Evolutionary conservation across 176 grass and related monocot species (phyloP), one percentile per base, ranked within the genome.

Genomic region (Microstegium vimineum): DNA sequence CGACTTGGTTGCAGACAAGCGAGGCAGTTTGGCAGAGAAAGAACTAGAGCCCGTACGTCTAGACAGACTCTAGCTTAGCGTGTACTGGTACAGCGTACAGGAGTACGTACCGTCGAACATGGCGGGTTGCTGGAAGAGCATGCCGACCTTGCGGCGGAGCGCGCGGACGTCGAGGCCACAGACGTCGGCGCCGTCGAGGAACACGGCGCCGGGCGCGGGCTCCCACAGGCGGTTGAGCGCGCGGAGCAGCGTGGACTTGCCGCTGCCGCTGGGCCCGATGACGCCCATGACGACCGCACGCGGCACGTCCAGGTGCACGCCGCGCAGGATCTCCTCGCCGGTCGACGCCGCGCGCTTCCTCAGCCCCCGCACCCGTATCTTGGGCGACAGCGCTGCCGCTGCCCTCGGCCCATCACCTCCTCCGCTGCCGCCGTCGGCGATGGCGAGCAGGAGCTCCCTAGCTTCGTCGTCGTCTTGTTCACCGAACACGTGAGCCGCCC

Each of bases 221-320:
- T 98, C 92, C 95, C 92, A 98, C 46, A 98, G 86, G 15, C 95
- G 95, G 87, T 94, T 98, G 81, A 98, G 86, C 40, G 88, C 86
- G 20, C 95, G 90, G 81, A 98, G 88, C 80, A 94, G 84, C 60
- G 92, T 98, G 42, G 95, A 94, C 87, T 98, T 98, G 75, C 95
- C 92, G 90, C 95, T 93, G 79, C 95, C 95, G 82, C 95, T 98
- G 70, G 95, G 95, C 14, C 95, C 95, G 87, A 98, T 98, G 76
- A 94, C 54, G 59, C 92, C 95, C 78, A 94, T 43, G 20, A 98
- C 79, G 23, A 91, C 79, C 0, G 92, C 95, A 3, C 62, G 69
- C 32, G 92, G 92, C 40, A 98, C 90, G 47, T 93, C 86, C 59
- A 98, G 79, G 87, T 77, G 81, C 40, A 94, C 86, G 6, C 78